A percentile compares a stretch with the other conserved stretches of the same genome.
These are phyloP conservation scores for Fraxinus pennsylvanica DNA, from an alignment of 257 asterid genomes.

Conservation along the genomic window DNA sequence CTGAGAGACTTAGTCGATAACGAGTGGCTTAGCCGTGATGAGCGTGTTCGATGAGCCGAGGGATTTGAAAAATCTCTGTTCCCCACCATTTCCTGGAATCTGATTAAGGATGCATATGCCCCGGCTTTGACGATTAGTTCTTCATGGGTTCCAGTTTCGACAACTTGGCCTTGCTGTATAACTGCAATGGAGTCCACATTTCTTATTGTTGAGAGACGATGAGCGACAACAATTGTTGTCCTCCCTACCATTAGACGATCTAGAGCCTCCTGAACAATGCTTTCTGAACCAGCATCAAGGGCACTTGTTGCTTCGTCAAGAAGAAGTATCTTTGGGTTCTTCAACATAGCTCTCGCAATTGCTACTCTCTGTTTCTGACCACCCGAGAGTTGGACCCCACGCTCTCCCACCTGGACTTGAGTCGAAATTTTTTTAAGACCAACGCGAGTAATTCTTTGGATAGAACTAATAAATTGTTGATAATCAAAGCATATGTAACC, in stretches of 20 bases:
- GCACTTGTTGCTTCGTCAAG: conserved; percentile 98
- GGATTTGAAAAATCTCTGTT: conserved; percentile 82
- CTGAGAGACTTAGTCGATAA: conserved; percentile 89
- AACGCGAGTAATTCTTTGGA: conserved; percentile 9
- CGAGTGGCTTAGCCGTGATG: conserved; percentile 85
- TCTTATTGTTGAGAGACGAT: conserved; percentile 87
- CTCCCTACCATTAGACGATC: conserved; percentile 91
- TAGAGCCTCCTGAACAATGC: conserved; percentile 87
- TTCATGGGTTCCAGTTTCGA: conserved; percentile 93
- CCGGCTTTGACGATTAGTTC: conserved; percentile 85
- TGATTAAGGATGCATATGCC: conserved; percentile 76
- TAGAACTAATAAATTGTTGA: too few species aligned
- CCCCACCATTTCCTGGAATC: conserved; percentile 93
- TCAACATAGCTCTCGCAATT: conserved; percentile 91
- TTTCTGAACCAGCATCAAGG: conserved; percentile 86
- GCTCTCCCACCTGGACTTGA: conserved; percentile 82
- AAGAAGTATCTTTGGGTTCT: conserved; percentile 82
- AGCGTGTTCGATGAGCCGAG: conserved; percentile 80
- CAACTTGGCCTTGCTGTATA: conserved; percentile 91
- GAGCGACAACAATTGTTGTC: conserved; percentile 91
- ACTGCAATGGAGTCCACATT: conserved; percentile 92
- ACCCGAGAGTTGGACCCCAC: conserved; percentile 90
- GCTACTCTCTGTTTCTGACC: conserved; percentile 97
- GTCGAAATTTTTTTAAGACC: not conserved
- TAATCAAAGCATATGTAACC: conserved; percentile 30